Base-by-base conservation (phyloP, 2,329 filamentous ascomycete genomes). In the Lachnellula subtilissima region DNA sequence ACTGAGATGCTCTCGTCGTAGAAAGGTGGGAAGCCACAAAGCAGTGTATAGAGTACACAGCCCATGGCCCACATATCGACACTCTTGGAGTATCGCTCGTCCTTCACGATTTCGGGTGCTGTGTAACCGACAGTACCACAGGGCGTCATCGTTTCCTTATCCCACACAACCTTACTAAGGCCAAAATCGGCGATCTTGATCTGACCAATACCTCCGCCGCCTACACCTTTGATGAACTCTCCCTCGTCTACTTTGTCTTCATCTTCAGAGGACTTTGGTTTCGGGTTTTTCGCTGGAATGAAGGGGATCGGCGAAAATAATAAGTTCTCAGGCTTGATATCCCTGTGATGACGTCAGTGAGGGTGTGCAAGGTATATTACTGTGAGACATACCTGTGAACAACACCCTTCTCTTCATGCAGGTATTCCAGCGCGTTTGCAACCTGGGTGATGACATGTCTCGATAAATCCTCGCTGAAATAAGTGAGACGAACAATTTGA, bases 31-130 rank as follows among this genome's bases (percentile, higher is more conserved):
- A 99, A 99, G 14, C 94, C 94, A 67, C 94, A 99, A 15, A 99
- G 87, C 1, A 99, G 78, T 0, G 94, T 99, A 76, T 99, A 99
- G 5, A 99, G 79, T 11, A 99, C 94, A 71, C 94, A 99, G 14
- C 94, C 94, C 35, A 99, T 75, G 3, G 94, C 94, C 94, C 94
- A 99, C 94, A 99, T 99, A 69, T 99, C 94, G 47, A 99, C 94
- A 51, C 91, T 95, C 78, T 97, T 99, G 39, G 93, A 97, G 73
- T 99, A 99, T 22, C 92, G 85, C 75, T 99, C 94, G 73, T 99
- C 94, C 75, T 97, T 97, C 71, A 99, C 94, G 61, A 99, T 99
- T 71, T 99, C 94, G 7, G 94, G 94, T 3, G 94, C 94, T 4
- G 94, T 97, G 75, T 99, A 99, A 45, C 94, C 94, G 55, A 97